These are phyloP conservation scores for Aschersonia sp. DNA, from an alignment of 2,329 filamentous ascomycete species.

Conservation along the genomic window DNA sequence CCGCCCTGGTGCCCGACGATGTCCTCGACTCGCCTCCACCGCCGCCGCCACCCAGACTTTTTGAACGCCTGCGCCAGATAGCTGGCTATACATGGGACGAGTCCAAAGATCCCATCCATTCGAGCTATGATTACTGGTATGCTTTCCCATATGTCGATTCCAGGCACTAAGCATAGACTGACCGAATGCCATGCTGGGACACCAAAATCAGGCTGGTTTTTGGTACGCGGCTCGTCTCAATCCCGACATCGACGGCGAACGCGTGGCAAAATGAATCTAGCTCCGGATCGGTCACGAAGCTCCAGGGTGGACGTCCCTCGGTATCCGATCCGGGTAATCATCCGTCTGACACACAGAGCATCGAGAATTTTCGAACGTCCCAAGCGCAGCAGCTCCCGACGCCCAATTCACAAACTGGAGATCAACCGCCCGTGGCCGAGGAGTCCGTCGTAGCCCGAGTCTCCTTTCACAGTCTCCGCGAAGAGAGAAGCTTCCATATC, in stretches of 20 bases:
- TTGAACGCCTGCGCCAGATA: conserved; percentile 58
- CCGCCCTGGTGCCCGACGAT: conserved; percentile 34
- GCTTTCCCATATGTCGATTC: conserved; percentile 4
- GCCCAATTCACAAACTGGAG: conserved; percentile 14
- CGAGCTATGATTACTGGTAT: conserved; percentile 80
- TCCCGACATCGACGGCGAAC: conserved; percentile 30
- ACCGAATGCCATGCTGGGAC: too few relatives aligned
- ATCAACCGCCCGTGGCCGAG: conserved; percentile 39
- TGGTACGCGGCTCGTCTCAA: conserved; percentile 44
- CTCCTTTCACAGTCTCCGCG: conserved; percentile 65
- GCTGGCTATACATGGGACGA: conserved; percentile 68
- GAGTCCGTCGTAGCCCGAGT: conserved; percentile 65
- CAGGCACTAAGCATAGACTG: too few relatives aligned
- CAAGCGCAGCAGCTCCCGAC: conserved; percentile 14
- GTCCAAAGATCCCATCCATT: conserved; percentile 38
- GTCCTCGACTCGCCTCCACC: conserved; percentile 49
- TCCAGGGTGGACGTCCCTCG: conserved; percentile 27
- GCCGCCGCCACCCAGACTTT: conserved; percentile 46
- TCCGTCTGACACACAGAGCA: conserved; percentile 15
- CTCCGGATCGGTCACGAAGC: conserved; percentile 25
- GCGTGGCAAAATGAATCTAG: conserved; percentile 28
- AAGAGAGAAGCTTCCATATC: conserved; percentile 80
- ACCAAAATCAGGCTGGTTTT: conserved; percentile 41
- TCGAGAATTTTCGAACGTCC: conserved; percentile 16
- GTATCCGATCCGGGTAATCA: conserved; percentile 20